Evolutionary conservation across 2,329 filamentous ascomycete species (phyloP), one percentile per base, ranked within the genome.

Genomic region (Aspergillus awamori): DNA sequence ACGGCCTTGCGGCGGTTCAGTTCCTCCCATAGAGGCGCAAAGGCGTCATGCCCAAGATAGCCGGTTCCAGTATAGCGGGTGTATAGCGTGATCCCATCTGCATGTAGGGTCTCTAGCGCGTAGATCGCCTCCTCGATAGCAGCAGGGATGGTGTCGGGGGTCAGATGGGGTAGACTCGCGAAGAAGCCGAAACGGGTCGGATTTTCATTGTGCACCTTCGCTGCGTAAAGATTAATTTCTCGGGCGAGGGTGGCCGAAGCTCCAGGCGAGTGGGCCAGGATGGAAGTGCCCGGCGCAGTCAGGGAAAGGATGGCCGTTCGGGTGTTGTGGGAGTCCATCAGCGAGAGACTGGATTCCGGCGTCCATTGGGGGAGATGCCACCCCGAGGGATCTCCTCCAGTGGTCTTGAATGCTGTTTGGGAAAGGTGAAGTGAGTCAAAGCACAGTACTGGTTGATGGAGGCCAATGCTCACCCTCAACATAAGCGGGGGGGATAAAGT

Each of bases 21-120:
- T 55, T 78, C 78, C 1, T 69, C 71, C 82, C 81, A 84, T 43
- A 82, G 72, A 6, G 76, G 72, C 4, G 65, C 57, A 57, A 82
- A 70, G 17, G 53, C 60, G 7, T 22, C 20, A 63, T 83, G 72
- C 30, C 82, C 81, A 0, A 84, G 77, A 61, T 83, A 83, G 4
- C 26, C 26, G 10, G 69, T 63, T 53, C 83, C 82, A 8, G 79
- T 78, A 61, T 83, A 83, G 10, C 79, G 72, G 0, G 79, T 82
- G 58, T 78, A 81, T 0, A 84, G 66, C 0, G 70, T 76, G 1
- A 84, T 70, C 0, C 82, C 81, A 63, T 84, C 81, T 0, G 81
- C 60, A 10, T 53, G 17, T 10, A 62, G 51, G 6, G 17, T 55
- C 5, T 58, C 60, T n/a, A 62, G 26, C 1, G 54, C 60, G 20